Conservation (phyloP, 1,284 basidiomycete species). For the Sanguinoderma infundibulare region DNA sequence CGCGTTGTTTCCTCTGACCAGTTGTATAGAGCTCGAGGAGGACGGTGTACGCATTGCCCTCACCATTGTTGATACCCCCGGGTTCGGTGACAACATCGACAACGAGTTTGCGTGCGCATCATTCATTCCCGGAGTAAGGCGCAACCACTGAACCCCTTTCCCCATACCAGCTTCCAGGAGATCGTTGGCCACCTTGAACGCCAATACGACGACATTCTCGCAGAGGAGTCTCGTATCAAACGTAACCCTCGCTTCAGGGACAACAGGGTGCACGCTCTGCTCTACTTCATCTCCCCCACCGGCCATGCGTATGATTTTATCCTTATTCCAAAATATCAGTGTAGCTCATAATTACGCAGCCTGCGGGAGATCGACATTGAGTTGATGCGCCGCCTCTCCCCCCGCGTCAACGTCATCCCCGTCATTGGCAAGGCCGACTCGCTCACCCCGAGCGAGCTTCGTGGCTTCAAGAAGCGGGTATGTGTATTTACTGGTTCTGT, state of each 20-base stretch:
- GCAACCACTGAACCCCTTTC: not conserved
- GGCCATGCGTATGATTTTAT: slow-evolving; percentile 68
- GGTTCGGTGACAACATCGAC: slow-evolving; percentile 99
- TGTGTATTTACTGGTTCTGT: slow-evolving; percentile 28
- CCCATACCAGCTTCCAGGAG: slow-evolving; percentile 81
- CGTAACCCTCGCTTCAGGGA: slow-evolving; percentile 99
- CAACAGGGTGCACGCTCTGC: slow-evolving; percentile 93
- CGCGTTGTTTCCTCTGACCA: not conserved
- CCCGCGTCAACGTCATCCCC: slow-evolving; percentile 98
- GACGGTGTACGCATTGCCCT: slow-evolving; percentile 98
- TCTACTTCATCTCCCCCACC: slow-evolving; percentile 98
- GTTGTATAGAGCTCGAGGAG: slow-evolving; percentile 87
- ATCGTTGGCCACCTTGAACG: slow-evolving; percentile 97
- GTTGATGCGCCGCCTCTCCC: slow-evolving; percentile 94
- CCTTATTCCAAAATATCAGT: not conserved
- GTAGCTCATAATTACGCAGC: slow-evolving; percentile 44
- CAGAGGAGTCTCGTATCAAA: slow-evolving; percentile 99
- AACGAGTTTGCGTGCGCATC: slow-evolving; percentile 94
- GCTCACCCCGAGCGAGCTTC: slow-evolving; percentile 89
- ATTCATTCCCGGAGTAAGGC: not conserved
- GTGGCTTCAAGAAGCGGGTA: slow-evolving; percentile 96
- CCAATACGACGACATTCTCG: slow-evolving; percentile 99
- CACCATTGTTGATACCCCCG: slow-evolving; percentile 98
- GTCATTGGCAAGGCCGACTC: slow-evolving; percentile 98
- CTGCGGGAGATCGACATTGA: slow-evolving; percentile 99